These are phyloP conservation scores for Penicillium lividum DNA, from an alignment of 495 filamentous ascomycete genomes.

Conservation along the genomic window DNA sequence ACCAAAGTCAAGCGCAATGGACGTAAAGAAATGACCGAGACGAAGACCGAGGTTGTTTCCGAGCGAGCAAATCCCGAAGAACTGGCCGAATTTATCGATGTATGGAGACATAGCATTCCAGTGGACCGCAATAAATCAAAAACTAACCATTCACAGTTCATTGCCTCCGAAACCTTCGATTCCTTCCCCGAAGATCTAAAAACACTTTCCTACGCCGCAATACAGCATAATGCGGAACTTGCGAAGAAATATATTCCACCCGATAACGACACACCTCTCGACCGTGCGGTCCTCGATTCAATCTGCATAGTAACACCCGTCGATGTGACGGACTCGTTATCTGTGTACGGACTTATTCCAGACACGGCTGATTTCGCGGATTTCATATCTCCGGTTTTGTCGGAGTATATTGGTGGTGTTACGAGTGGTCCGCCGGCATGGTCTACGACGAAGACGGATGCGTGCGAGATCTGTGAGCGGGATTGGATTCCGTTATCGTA, in stretches of 20 bases:
- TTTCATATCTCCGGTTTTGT: conserved; percentile 63
- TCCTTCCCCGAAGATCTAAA: conserved; percentile 61
- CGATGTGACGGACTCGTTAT: conserved; percentile 59
- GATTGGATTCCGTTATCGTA: conserved; percentile 77
- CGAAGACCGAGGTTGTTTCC: conserved; percentile 10
- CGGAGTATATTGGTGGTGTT: conserved; percentile 55
- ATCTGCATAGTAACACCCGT: conserved; percentile 50
- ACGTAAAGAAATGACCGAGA: conserved; percentile 19
- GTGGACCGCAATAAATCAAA: neutral
- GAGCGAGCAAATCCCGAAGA: conserved; percentile 59
- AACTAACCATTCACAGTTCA: conserved; percentile 52
- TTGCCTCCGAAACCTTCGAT: conserved; percentile 67
- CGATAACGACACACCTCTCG: conserved; percentile 43
- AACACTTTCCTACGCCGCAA: conserved; percentile 58
- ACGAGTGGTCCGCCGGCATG: conserved; percentile 63
- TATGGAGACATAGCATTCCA: conserved; percentile 23
- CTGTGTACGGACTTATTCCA: conserved; percentile 59
- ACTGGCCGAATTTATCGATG: conserved; percentile 71
- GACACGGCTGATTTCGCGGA: conserved; percentile 42
- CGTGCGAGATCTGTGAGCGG: conserved; percentile 82
- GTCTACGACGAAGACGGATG: conserved; percentile 52
- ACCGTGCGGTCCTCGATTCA: conserved; percentile 40
- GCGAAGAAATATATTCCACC: conserved; percentile 50
- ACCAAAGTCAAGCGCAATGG: conserved; percentile 36
- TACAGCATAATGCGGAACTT: conserved; percentile 50